These are phyloP conservation scores for Ganoderma lingzhi DNA, from an alignment of 1,284 basidiomycete genomes.

Conservation along the genomic window DNA sequence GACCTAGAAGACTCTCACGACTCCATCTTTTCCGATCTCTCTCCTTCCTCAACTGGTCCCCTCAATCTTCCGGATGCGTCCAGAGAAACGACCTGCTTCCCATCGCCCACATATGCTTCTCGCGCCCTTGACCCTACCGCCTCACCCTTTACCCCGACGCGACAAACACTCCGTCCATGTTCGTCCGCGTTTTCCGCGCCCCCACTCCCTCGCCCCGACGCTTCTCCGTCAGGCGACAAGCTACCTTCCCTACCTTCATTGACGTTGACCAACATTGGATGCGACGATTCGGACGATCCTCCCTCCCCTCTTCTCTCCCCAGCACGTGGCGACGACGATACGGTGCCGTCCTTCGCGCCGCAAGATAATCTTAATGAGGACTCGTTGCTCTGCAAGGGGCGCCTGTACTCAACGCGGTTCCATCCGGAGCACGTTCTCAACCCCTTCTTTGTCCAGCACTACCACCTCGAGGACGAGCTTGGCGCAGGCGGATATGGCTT, in stretches of 20 bases:
- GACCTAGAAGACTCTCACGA: conserved; percentile 33
- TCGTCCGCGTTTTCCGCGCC: conserved; percentile 32
- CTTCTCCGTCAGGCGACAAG: conserved; percentile 32
- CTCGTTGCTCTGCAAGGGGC: conserved; percentile 32
- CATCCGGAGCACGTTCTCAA: conserved; percentile 70
- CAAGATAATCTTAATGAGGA: conserved; percentile 28
- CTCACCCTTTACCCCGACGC: conserved; percentile 35
- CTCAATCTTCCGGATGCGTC: conserved; percentile 41
- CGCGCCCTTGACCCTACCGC: conserved; percentile 32
- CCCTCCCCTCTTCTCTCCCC: conserved; percentile 32
- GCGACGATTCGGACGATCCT: conserved; percentile 33
- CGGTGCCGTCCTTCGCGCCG: conserved; percentile 18
- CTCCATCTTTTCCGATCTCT: conserved; percentile 32
- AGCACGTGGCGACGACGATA: conserved; percentile 17
- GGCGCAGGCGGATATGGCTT: conserved; percentile 94
- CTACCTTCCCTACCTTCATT: conserved; percentile 36
- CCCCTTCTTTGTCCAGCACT: conserved; percentile 69
- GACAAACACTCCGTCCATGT: conserved; percentile 29
- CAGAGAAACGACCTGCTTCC: conserved; percentile 38
- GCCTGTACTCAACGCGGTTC: conserved; percentile 66
- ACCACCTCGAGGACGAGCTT: conserved; percentile 81
- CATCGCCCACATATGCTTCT: conserved; percentile 32
- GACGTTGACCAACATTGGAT: conserved; percentile 35
- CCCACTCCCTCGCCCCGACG: conserved; percentile 29
- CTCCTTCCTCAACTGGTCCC: conserved; percentile 32